These are phyloP conservation scores for Nannochloropsis gaditana DNA, from an alignment of 108 stramenopile species.

Conservation along the genomic window DNA sequence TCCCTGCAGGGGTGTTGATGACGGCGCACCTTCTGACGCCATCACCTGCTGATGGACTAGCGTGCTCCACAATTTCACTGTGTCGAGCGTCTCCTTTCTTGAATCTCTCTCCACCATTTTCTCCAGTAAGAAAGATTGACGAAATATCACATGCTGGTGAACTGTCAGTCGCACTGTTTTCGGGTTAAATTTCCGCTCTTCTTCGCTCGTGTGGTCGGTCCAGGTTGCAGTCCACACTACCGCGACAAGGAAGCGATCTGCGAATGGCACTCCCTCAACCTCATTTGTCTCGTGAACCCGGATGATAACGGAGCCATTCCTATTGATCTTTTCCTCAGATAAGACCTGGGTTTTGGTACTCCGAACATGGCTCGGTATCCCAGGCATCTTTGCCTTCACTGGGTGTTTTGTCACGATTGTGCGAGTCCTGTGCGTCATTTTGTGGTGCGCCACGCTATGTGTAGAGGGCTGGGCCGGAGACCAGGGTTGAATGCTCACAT, in stretches of 20 bases:
- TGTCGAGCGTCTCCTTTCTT: neutral
- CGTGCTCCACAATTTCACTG: neutral
- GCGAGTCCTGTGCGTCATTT: neutral
- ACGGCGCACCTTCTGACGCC: neutral
- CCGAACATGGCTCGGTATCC: neutral
- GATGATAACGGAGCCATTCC: neutral
- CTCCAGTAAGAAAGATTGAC: neutral
- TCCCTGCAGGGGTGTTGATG: neutral
- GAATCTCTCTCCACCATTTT: neutral
- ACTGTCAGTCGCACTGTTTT: neutral
- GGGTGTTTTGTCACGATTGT: conserved; percentile 16
- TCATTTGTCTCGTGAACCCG: neutral
- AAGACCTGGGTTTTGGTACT: conserved; percentile 5
- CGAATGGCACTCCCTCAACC: neutral
- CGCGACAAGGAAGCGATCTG: neutral
- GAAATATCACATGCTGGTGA: neutral
- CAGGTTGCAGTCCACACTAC: neutral
- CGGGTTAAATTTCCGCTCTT: neutral
- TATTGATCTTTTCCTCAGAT: neutral
- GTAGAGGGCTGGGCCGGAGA: neutral
- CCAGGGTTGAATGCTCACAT: neutral
- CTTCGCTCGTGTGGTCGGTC: neutral
- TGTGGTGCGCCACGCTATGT: neutral
- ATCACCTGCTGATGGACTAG: neutral
- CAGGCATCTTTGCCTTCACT: neutral